phyloP scores from a whole-genome alignment of 139 green algal species.

The Chlorella vulgaris region DNA sequence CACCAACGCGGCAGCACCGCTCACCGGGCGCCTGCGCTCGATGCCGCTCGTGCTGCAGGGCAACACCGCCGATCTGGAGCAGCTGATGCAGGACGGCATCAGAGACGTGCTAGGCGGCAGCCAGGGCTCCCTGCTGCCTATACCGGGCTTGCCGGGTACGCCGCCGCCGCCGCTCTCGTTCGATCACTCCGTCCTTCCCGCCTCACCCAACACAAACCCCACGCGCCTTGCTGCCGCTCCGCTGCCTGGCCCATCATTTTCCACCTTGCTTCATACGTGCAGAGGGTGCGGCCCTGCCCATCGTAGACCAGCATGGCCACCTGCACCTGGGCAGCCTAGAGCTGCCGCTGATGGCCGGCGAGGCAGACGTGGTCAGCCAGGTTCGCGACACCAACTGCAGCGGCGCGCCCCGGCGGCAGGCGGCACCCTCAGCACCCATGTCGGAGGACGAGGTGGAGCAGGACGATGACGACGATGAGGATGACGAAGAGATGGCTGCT shows the following conservation, averaged over 20 bases:
- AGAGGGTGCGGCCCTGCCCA: slow-evolving; percentile 18
- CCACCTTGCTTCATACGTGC: too few species aligned
- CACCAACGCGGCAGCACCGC: too few species aligned
- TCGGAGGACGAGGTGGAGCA: slow-evolving; percentile 37
- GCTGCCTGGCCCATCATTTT: too few species aligned
- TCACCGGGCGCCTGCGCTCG: not conserved
- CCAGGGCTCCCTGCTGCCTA: slow-evolving; percentile 29
- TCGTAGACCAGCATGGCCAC: slow-evolving; percentile 14
- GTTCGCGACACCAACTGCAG: slow-evolving; percentile 29
- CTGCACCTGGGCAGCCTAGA: slow-evolving; percentile 12
- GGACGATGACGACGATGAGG: slow-evolving; percentile 43
- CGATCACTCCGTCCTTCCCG: not conserved
- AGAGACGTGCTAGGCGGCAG: slow-evolving; percentile 23
- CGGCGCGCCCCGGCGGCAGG: not conserved
- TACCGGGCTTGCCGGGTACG: slow-evolving; percentile 16
- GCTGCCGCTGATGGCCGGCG: slow-evolving; percentile 5
- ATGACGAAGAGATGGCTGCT: slow-evolving; percentile 4
- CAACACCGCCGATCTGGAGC: not conserved
- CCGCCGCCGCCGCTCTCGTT: not conserved
- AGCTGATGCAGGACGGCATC: slow-evolving; percentile 28
- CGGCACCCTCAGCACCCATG: slow-evolving; percentile 7
- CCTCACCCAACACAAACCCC: too few species aligned
- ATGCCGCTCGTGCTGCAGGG: not conserved
- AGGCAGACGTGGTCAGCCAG: slow-evolving; percentile 27
- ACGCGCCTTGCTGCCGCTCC: too few species aligned